Evolutionary conservation across 2,329 filamentous ascomycete species (phyloP), one percentile per base, ranked within the genome.

Genomic region (Aureobasidium uvarum): DNA sequence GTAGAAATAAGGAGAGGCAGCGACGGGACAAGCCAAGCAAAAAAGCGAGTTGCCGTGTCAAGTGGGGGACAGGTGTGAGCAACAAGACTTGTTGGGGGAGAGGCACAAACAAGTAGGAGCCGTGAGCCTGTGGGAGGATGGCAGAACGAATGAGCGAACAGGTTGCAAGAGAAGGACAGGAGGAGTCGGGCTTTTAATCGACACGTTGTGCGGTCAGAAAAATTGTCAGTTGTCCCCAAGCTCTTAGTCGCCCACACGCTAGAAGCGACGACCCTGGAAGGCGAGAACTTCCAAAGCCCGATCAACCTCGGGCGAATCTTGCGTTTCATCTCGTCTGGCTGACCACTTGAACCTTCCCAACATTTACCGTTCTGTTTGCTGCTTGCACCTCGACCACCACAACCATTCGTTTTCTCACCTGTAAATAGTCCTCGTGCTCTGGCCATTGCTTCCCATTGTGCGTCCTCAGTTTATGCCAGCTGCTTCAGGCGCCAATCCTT

Each of bases 191-290:
- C 16, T 63, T 63, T 63, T 63, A 54, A 48, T 62, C 45, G n/a
- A 36, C 43, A 31, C 25, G 56, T 33, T 46, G 56, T 62, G 58
- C 58, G 58, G 43, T 51, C 38, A 43, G 46, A 54, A 63, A 63
- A 62, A 62, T 62, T 51, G 58, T 39, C 33, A 28, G 45, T 60
- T 50, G 56, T 45, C 45, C 45, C 58, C 43, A 62, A 62, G 45
- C 58, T 51, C 45, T 20, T 16, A 11, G 28, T 33, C 36, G 33
- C 45, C 58, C 58, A 33, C 58, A 36, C 58, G 58, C 58, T 62
- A 62, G 58, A 62, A 62, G 58, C 58, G 58, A 60, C 31, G 41
- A 62, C 58, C 46, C 58, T 62, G 58, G 43, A 62, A 62, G 33
- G 33, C 56, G 58, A 62, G 58, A 58, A 62, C 58, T 13, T 46